A percentile compares a stretch with the other conserved stretches of the same genome.
These are phyloP conservation scores for Eurotiales sp. DNA, from an alignment of 2,329 filamentous ascomycete species.

Conservation along the genomic window DNA sequence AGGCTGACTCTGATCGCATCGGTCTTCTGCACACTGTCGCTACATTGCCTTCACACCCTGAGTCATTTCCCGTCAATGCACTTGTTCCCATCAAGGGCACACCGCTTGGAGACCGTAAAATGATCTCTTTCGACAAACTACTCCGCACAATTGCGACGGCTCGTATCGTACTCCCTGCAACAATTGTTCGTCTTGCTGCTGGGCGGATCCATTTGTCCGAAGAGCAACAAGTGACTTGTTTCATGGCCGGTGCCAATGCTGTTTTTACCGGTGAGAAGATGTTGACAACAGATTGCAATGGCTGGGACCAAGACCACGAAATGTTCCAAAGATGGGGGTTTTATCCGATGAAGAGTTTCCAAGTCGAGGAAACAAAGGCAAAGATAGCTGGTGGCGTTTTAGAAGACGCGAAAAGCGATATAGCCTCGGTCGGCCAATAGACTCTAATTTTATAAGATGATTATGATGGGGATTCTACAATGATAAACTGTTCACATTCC, in stretches of 20 bases:
- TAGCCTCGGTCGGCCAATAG: neutral
- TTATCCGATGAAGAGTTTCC: conserved; percentile 66
- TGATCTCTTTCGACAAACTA: conserved; percentile 72
- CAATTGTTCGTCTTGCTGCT: conserved; percentile 82
- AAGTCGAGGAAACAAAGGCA: conserved; percentile 20
- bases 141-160: conserved; percentile 81
- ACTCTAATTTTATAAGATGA: too few relatives aligned
- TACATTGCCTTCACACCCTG: conserved; percentile 75
- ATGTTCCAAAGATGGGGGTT: conserved; percentile 84
- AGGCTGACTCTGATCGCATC: conserved; percentile 73
- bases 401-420: neutral
- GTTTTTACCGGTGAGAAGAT: conserved; percentile 95
- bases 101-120: conserved; percentile 69
- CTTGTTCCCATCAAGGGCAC: conserved; percentile 89
- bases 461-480: too few relatives aligned
- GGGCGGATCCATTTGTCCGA: conserved; percentile 80
- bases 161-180: conserved; percentile 74
- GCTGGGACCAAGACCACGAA: conserved; percentile 80
- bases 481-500: too few relatives aligned
- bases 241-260: conserved; percentile 89
- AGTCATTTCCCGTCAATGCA: conserved; percentile 88
- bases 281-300: conserved; percentile 86
- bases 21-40: conserved; percentile 79
- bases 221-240: conserved; percentile 84
- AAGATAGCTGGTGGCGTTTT: neutral